Evolutionary conservation across 108 stramenopile species (phyloP).

Genomic region (Nitzschia sp.): DNA sequence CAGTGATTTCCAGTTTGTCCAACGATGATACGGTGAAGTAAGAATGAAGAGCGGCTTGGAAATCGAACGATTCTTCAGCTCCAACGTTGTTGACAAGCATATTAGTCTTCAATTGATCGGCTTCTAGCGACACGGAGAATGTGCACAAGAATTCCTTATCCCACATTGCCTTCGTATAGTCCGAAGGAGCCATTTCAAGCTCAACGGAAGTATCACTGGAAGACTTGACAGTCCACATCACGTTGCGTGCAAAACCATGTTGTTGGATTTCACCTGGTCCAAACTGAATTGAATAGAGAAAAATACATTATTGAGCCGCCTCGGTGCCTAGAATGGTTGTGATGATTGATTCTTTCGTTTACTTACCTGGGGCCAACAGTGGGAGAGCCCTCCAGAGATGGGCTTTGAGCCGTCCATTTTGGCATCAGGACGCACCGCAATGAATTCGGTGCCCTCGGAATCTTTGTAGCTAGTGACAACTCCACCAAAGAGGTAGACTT

Average conservation of each 20-base stretch:
- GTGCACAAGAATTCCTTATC: constrained; percentile 89
- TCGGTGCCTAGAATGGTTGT: background rate
- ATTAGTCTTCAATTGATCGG: constrained; percentile 80
- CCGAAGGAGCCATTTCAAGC: constrained; percentile 78
- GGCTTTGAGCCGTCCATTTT: constrained; percentile 97
- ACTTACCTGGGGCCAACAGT: constrained; percentile 89
- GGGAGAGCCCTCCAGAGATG: constrained; percentile 91
- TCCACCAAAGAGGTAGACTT: constrained; percentile 80
- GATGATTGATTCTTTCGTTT: background rate
- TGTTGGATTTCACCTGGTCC: constrained; percentile 94
- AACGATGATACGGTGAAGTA: constrained; percentile 93
- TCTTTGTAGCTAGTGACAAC: constrained; percentile 79
- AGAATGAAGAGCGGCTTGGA: constrained; percentile 94
- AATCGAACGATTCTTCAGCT: constrained; percentile 80
- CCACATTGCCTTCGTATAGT: constrained; percentile 97
- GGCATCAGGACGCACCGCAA: constrained; percentile 96
- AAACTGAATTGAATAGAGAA: constrained; percentile 72
- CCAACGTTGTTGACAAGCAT: constrained; percentile 88
- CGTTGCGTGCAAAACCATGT: constrained; percentile 97
- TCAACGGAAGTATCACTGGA: constrained; percentile 73
- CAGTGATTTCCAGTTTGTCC: constrained; percentile 85
- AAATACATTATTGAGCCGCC: constrained; percentile 4
- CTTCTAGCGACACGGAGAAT: constrained; percentile 80
- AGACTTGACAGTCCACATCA: constrained; percentile 87
- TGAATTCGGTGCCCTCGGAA: constrained; percentile 80